Conservation (phyloP, 257 asterid species). For the Solanum lycopersicoides region DNA sequence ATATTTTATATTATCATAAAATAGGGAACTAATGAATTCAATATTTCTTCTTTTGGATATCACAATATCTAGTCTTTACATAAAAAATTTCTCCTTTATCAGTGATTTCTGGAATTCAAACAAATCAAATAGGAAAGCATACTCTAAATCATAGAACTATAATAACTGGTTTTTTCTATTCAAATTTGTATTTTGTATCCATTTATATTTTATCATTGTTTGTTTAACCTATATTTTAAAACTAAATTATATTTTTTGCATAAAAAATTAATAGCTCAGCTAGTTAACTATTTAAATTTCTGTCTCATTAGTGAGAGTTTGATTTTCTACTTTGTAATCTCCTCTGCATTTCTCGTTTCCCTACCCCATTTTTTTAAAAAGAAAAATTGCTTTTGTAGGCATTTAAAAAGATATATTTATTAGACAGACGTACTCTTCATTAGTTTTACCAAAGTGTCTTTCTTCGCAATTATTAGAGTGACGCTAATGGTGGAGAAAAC, state of each 20-base stretch:
- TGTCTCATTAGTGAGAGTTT: not conserved
- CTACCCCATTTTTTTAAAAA: too few relatives aligned
- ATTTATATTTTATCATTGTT: not conserved
- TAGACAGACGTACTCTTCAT: not conserved
- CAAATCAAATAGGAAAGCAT: too few relatives aligned
- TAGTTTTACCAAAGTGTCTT: not conserved
- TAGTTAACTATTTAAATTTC: too few relatives aligned
- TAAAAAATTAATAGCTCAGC: too few relatives aligned
- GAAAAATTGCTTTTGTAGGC: too few relatives aligned
- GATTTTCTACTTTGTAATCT: not conserved
- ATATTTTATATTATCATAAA: not conserved
- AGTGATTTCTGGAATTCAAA: too few relatives aligned
- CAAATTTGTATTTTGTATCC: not conserved
- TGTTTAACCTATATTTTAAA: not conserved
- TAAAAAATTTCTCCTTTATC: not conserved
- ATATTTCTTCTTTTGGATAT: not conserved
- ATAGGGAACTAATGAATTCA: not conserved
- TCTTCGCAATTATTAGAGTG: not conserved
- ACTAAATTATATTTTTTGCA: fast-evolving
- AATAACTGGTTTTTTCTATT: not conserved
- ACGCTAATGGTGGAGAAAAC: not conserved
- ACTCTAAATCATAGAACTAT: too few relatives aligned
- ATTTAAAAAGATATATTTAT: too few relatives aligned
- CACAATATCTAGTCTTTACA: not conserved
- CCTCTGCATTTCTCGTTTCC: too few relatives aligned